These are phyloP conservation scores for Puccinia triticina DNA, from an alignment of 1,284 basidiomycete genomes.

Conservation along the genomic window DNA sequence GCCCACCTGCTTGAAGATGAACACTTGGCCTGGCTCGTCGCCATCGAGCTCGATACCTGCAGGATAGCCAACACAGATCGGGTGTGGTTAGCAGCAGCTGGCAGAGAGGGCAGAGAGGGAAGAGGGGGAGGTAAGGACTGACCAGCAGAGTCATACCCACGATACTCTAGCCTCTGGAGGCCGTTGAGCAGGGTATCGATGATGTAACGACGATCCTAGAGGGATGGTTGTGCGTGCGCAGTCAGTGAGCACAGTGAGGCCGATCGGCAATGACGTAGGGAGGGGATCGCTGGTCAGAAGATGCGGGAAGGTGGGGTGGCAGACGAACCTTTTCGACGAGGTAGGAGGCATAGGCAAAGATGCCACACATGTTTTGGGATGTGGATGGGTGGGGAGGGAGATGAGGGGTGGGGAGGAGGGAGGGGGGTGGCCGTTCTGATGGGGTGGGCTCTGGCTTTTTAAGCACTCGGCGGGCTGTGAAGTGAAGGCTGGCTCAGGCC, in stretches of 20 bases:
- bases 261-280: not conserved
- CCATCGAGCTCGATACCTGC: conserved; percentile 89
- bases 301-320: conserved; percentile 55
- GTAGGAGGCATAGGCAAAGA: conserved; percentile 92
- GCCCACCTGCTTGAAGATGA: conserved; percentile 98
- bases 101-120: not conserved
- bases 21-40: conserved; percentile 72
- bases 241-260: conserved; percentile 1
- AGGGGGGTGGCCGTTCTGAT: too few relatives aligned
- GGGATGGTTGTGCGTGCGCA: not conserved
- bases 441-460: too few relatives aligned
- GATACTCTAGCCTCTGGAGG: conserved; percentile 93
- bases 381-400: not conserved
- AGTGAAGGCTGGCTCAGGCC: too few relatives aligned
- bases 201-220: conserved; percentile 83
- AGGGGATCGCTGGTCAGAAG: not conserved
- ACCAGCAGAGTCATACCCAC: conserved; percentile 94
- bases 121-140: conserved; percentile 53
- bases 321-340: conserved; percentile 79
- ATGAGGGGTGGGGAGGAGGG: too few relatives aligned
- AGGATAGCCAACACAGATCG: not conserved
- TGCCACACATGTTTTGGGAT: conserved; percentile 75
- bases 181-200: conserved; percentile 90
- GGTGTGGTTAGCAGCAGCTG: not conserved
- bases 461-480: too few relatives aligned